phyloP scores from a whole-genome alignment of 768 basidiomycete genomes.

The Lactarius vividus region DNA sequence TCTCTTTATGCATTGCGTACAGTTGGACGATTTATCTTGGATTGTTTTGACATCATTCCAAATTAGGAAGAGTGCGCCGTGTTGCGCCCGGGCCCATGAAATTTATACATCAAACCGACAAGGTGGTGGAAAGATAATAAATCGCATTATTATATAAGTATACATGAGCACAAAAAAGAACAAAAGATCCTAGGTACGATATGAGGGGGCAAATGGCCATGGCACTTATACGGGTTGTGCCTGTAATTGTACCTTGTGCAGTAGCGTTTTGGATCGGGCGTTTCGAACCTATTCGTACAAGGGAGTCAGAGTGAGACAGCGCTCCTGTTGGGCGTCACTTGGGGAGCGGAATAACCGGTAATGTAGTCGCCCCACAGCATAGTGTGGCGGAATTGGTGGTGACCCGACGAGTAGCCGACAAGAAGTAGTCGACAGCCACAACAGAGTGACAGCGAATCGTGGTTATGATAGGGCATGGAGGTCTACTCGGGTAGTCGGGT shows the following conservation, averaged over 20 bases:
- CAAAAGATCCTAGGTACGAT: constrained; percentile 19
- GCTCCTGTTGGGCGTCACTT: neutral
- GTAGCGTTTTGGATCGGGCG: constrained; percentile 3
- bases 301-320: constrained; percentile 12
- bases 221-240: neutral
- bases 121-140: neutral
- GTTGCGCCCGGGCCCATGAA: neutral
- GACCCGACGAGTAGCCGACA: constrained; percentile 21
- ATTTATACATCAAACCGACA: constrained; percentile 6
- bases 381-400: constrained; percentile 12
- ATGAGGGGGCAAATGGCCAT: neutral
- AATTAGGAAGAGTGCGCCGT: neutral
- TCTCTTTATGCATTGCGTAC: neutral
- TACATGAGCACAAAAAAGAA: constrained; percentile 18
- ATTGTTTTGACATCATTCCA: neutral
- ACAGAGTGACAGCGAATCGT: neutral
- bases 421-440: neutral
- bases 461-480: neutral
- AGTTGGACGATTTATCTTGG: neutral
- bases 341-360: constrained; percentile 5
- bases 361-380: neutral
- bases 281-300: constrained; percentile 1
- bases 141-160: constrained; percentile 3
- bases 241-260: constrained; percentile 18
- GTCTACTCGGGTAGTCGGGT: constrained; percentile 5